Base-by-base conservation (phyloP, 345 rosid genomes). In the Atalantia buxifolia region DNA sequence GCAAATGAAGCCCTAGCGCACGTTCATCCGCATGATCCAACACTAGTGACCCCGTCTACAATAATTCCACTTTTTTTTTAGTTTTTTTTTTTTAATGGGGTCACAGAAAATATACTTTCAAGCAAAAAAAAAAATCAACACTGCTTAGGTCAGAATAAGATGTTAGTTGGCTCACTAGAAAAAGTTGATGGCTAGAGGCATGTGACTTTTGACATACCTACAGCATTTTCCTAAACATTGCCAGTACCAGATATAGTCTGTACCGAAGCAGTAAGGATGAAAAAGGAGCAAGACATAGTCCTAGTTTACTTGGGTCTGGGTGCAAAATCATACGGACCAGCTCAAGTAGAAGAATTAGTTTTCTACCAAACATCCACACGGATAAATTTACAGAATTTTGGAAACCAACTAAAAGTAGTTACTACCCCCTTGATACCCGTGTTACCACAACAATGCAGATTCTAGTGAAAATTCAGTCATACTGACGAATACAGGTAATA, bases 1-100 rank as follows among this genome's bases (percentile, higher is more conserved):
- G 91, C 85, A 96, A 82, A 85, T 94, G 98, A 82, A 94, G 95
- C 73, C 90, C 98, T 63, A 96, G 75, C 8, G 71, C 90, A 38
- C 97, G 94, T 81, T 96, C 98, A 75, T 89, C 92, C 1, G 79
- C 81, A 78, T 90, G 93, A 79, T 83, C 85, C 90, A 96, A 85
- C 16, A 78, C 83, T 66, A 96, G 3, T 4, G 60, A 50, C 42
- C 87, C 97, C 4, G 87, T 89, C 99, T 94, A 84, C 40, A 19
- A 14, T 13, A 69, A 78, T 27, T 38, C 50, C 0, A 33, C 5
- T 0, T 45, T 42, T 40, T 38, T 42, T 45, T 45, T 3, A 12
- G 4, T 1, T 64, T 14, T 63, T 13, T 62, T 28, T 28, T 28
- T 64, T 18, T 2, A 0, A 7, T 30, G 36, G 36, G n/a, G 24